Evolutionary conservation across 2,329 filamentous ascomycete species (phyloP).

Genomic region (Alternaria ethzedia): DNA sequence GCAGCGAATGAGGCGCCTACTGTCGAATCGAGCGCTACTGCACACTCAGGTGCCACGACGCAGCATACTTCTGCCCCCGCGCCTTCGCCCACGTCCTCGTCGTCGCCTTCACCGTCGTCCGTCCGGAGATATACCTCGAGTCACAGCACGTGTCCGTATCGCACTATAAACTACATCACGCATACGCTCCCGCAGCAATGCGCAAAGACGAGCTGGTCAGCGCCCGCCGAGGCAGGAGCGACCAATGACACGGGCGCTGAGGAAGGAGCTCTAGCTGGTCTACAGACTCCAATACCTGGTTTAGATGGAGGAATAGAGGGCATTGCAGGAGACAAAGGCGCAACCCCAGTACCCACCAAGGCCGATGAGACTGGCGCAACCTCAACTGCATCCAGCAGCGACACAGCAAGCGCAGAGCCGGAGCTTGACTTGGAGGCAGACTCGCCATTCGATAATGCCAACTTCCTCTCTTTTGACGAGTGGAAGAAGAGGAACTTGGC

Average conservation of each 20-base stretch:
- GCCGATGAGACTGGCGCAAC: slow-evolving; percentile 12
- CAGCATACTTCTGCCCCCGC: slow-evolving; percentile 17
- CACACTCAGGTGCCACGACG: slow-evolving; percentile 30
- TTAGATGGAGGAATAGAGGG: slow-evolving; percentile 14
- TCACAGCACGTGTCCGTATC: slow-evolving; percentile 56
- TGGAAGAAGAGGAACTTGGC: slow-evolving; percentile 96
- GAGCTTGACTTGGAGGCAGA: slow-evolving; percentile 67
- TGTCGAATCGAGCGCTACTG: slow-evolving; percentile 29
- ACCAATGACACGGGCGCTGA: slow-evolving; percentile 17
- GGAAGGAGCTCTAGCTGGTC: slow-evolving; percentile 13
- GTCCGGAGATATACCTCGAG: slow-evolving; percentile 33
- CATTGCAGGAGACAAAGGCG: background rate
- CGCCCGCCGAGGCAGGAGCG: slow-evolving; percentile 22
- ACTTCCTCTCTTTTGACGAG: slow-evolving; percentile 96
- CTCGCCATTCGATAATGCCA: slow-evolving; percentile 72
- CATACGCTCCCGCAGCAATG: slow-evolving; percentile 79
- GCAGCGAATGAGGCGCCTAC: slow-evolving; percentile 41
- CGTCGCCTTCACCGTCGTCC: slow-evolving; percentile 4
- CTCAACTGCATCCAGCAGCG: slow-evolving; percentile 5
- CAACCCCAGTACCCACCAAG: slow-evolving; percentile 6
- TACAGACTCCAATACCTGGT: slow-evolving; percentile 18
- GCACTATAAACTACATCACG: slow-evolving; percentile 82
- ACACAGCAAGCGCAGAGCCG: slow-evolving; percentile 27
- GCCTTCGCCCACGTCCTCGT: slow-evolving; percentile 15
- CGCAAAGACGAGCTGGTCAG: slow-evolving; percentile 66